Percentiles rank a stretch among this genome's conserved stretches.
Evolutionary conservation across 192 early-diverging fungal species (phyloP).

Genomic region (Spizellomyces sp.): DNA sequence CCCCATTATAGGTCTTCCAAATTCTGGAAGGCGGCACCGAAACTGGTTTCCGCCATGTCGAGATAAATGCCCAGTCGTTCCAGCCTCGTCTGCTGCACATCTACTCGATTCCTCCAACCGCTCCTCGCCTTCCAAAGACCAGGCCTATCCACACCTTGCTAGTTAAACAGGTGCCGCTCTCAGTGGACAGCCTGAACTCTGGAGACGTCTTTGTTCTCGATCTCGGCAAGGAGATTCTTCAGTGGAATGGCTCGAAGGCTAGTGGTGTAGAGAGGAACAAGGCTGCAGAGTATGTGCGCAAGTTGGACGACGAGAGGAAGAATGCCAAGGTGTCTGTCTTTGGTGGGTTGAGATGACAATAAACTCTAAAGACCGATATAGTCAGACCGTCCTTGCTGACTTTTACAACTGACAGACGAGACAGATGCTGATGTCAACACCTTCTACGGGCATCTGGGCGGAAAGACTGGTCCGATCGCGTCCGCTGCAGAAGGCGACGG

Average conservation of each 20-base stretch:
- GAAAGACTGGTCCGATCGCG: conserved; percentile 61
- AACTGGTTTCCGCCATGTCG: conserved; percentile 73
- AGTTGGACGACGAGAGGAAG: conserved; percentile 64
- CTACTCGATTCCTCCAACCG: conserved; percentile 39
- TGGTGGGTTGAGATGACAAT: conserved; percentile 50
- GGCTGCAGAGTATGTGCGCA: conserved; percentile 64
- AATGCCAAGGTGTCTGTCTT: conserved; percentile 63
- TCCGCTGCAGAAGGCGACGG: conserved; percentile 49
- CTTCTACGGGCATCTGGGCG: conserved; percentile 46
- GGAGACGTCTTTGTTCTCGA: conserved; percentile 81
- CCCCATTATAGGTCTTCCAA: conserved; percentile 4
- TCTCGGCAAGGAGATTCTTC: conserved; percentile 63
- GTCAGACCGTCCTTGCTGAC: conserved; percentile 39
- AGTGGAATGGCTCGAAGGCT: conserved; percentile 68
- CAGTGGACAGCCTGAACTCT: conserved; percentile 57
- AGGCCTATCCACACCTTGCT: conserved; percentile 46
- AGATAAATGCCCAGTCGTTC: conserved; percentile 16
- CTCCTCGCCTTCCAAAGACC: conserved; percentile 26
- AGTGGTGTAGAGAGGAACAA: conserved; percentile 71
- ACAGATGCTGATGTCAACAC: conserved; percentile 6
- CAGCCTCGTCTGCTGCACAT: conserved; percentile 61
- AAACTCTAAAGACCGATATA: conserved; percentile 55
- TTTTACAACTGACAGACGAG: conserved; percentile 52
- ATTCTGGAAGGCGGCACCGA: conserved; percentile 69
- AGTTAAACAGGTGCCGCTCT: conserved; percentile 62